These are phyloP conservation scores for Coleophoma crateriformis DNA, from an alignment of 2,329 filamentous ascomycete species.

Conservation along the genomic window DNA sequence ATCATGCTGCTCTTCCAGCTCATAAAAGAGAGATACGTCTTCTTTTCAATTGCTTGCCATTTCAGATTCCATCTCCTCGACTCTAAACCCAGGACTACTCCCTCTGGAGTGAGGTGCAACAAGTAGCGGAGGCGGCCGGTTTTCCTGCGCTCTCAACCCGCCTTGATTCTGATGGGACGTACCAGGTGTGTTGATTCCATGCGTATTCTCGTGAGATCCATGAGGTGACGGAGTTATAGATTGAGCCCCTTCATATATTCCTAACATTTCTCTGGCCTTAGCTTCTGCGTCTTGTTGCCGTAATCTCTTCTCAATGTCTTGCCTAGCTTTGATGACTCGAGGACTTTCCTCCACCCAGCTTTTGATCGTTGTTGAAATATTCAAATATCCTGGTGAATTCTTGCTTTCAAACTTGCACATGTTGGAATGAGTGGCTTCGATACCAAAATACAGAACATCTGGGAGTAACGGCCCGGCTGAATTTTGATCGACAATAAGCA, in stretches of 20 bases:
- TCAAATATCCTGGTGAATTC: constrained; percentile 54
- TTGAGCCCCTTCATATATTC: constrained; percentile 9
- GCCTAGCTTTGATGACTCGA: constrained; percentile 14
- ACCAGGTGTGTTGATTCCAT: constrained; percentile 10
- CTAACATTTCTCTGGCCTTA: constrained; percentile 20
- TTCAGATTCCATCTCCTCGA: constrained; percentile 19
- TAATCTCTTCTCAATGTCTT: constrained; percentile 17
- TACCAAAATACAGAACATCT: constrained; percentile 68
- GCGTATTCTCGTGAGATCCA: background rate
- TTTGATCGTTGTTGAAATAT: constrained; percentile 24
- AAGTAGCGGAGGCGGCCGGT: constrained; percentile 4
- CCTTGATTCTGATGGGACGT: constrained; percentile 8
- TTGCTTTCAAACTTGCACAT: constrained; percentile 69
- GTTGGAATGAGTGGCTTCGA: constrained; percentile 63
- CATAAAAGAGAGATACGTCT: no score
- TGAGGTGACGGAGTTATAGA: constrained; percentile 1
- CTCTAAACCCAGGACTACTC: constrained; percentile 11
- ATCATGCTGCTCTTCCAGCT: no score
- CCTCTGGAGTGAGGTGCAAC: constrained; percentile 7
- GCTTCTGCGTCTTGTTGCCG: constrained; percentile 16
- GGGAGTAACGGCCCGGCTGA: constrained; percentile 66
- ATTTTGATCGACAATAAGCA: constrained; percentile 62
- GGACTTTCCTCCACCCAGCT: constrained; percentile 20
- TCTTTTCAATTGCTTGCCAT: constrained; percentile 10
- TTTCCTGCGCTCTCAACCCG: constrained; percentile 1